Evolutionary conservation across 2,329 filamentous ascomycete genomes (phyloP), one percentile per base, ranked within the genome.

Genomic region (Sarocladium brachiariae): DNA sequence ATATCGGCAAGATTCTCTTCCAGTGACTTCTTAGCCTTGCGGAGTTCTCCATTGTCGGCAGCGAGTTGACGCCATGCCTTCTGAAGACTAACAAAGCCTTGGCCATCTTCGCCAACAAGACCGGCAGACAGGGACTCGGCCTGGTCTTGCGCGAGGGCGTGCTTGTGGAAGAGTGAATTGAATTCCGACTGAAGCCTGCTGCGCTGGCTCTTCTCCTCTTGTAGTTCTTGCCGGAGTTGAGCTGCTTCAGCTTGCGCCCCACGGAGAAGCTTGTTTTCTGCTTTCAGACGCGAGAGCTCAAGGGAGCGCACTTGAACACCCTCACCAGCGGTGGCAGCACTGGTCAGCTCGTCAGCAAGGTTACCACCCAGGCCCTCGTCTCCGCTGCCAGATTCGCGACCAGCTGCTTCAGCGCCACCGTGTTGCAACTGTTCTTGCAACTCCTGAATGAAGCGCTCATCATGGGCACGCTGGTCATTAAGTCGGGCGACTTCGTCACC

Each of bases 341-440:
- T 71, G 49, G 78, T 75, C 4, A 85, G 70, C 61, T 85, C 81
- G 53, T 83, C 76, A 62, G 83, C 80, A 8, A 85, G 73, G 53
- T 68, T 79, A 35, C 46, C 46, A 37, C 30, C 33, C 6, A 23
- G 18, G 46, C 33, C 46, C 13, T 24, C 30, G 19, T 49, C 46
- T 10, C 8, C 31, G 19, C 30, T 35, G 16, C 18, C 25, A 23
- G 43, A 11, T 3, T 49, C 46, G 19, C 30, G 33, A 18, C 3
- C 25, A 18, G 9, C 13, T 19, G 16, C 9, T 10, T 47, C 43
- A 23, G 18, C 27, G 19, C 27, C 13, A 7, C 61, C 64, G 14
- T 70, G 63, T 46, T 73, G 69, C 27, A 80, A 58, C 58, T 81
- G 78, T 58, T 84, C 80, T 58, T 84, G 77, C 16, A 84, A 71